A percentile compares a stretch with the other conserved stretches of the same genome.
Conservation (phyloP, 2,329 filamentous ascomycete genomes). For the Calonectria pauciramosa region DNA sequence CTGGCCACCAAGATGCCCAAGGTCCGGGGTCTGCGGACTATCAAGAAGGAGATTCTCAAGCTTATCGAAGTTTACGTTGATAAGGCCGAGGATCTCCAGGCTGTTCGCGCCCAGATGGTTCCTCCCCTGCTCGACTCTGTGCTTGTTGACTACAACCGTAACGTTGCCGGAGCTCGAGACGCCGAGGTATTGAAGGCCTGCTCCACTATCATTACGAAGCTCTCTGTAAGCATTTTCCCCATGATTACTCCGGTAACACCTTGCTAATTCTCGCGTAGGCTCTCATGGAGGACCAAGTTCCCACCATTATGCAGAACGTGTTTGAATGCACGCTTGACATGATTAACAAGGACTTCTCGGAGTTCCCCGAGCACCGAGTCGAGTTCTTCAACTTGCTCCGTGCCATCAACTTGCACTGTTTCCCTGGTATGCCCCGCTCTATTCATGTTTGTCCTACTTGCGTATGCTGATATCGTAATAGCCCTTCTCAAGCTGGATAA, state of each 20-base stretch:
- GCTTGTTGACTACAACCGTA: conserved; percentile 95
- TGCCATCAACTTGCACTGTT: conserved; percentile 97
- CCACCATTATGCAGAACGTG: conserved; percentile 97
- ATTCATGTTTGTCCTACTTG: not conserved
- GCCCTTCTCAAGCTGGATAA: conserved; percentile 93
- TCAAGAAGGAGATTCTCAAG: conserved; percentile 99
- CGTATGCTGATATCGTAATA: conserved; percentile 37
- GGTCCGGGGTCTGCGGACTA: conserved; percentile 93
- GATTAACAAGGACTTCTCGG: conserved; percentile 99
- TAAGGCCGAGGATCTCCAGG: conserved; percentile 95
- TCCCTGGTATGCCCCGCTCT: conserved; percentile 72
- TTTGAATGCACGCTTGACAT: conserved; percentile 99
- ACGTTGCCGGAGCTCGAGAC: conserved; percentile 94
- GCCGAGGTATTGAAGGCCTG: conserved; percentile 97
- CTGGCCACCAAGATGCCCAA: conserved; percentile 98
- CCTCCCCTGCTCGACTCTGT: conserved; percentile 96
- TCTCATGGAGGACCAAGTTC: conserved; percentile 98
- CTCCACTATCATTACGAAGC: conserved; percentile 96
- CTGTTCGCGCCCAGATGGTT: conserved; percentile 93
- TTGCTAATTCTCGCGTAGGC: conserved; percentile 63
- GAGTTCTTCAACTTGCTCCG: conserved; percentile 98
- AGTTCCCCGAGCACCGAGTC: conserved; percentile 98
- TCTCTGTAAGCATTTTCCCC: conserved; percentile 79
- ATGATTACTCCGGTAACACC: not conserved
- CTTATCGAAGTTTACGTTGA: conserved; percentile 98